A percentile compares a stretch with the other conserved stretches of the same genome.
Evolutionary conservation across 139 green algal genomes (phyloP).

Genomic region (Micractinium sp.): DNA sequence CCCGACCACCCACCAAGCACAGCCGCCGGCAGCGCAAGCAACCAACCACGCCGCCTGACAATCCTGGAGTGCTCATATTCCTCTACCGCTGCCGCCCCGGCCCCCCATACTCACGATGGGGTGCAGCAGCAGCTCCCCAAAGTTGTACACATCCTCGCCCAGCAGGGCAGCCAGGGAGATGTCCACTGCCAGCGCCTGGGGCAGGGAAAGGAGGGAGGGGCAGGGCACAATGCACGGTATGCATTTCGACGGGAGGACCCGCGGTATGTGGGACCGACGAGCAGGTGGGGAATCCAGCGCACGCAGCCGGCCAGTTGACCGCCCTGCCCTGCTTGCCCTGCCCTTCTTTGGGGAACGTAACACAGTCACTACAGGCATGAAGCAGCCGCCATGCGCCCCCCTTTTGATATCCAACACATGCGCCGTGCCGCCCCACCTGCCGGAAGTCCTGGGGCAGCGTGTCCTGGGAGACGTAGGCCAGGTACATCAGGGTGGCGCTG

Average conservation of each 20-base stretch:
- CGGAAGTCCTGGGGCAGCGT: constrained; percentile 79
- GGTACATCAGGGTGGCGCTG: constrained; percentile 83
- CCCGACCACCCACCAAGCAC: not conserved
- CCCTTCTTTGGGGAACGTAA: no score
- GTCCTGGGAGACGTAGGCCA: constrained; percentile 91
- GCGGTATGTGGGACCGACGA: not conserved
- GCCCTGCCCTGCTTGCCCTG: no score
- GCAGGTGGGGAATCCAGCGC: not conserved
- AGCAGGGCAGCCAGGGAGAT: constrained; percentile 94
- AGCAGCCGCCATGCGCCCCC: not conserved
- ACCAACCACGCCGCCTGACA: not conserved
- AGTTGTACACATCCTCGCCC: constrained; percentile 95
- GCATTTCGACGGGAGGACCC: no score
- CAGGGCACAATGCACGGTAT: not conserved
- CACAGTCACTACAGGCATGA: not conserved
- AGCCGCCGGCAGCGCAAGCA: no score
- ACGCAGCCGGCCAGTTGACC: no score
- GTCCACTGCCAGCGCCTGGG: constrained; percentile 87
- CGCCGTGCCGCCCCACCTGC: constrained; percentile 38
- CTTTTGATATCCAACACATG: not conserved
- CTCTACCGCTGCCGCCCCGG: not conserved
- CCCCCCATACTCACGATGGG: constrained; percentile 78
- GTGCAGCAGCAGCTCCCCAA: constrained; percentile 98
- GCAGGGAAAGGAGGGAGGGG: not conserved
- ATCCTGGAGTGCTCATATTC: not conserved